A percentile compares a stretch with the other conserved stretches of the same genome.
phyloP scores from a whole-genome alignment of 1,284 basidiomycete genomes.

The Rhodotorula mucilaginosa region DNA sequence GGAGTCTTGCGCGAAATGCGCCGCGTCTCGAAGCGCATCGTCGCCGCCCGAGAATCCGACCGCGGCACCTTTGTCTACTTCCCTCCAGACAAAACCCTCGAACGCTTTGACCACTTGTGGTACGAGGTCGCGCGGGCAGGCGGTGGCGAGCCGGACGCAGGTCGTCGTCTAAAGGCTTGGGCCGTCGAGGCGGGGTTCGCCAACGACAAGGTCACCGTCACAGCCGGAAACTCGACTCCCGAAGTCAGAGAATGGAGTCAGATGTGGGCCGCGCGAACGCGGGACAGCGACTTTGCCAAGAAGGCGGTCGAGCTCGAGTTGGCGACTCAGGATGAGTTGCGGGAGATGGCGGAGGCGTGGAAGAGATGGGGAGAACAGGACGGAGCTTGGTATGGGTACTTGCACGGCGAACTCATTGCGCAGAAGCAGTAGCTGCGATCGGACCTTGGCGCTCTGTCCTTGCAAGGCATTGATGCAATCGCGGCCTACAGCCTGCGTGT shows the following conservation, averaged over 20 bases:
- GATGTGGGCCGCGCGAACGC: constrained; percentile 21
- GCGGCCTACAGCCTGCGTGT: too few species aligned
- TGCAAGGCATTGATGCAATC: too few species aligned
- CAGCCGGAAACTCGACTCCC: background rate
- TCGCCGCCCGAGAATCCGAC: constrained; percentile 53
- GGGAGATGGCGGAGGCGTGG: constrained; percentile 21
- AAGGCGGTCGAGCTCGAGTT: constrained; percentile 19
- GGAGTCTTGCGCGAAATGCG: constrained; percentile 53
- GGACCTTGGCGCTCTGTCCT: too few species aligned
- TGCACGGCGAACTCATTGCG: constrained; percentile 25
- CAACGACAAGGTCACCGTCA: constrained; percentile 3
- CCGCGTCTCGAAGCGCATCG: constrained; percentile 50
- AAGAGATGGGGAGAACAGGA: constrained; percentile 14
- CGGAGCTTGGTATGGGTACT: constrained; percentile 28
- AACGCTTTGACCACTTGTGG: constrained; percentile 22
- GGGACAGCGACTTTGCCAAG: constrained; percentile 18
- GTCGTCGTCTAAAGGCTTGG: constrained; percentile 14
- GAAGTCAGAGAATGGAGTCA: constrained; percentile 23
- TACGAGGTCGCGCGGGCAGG: constrained; percentile 11
- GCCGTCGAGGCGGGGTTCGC: constrained; percentile 27
- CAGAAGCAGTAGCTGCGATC: background rate
- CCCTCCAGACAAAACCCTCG: background rate
- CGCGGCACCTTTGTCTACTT: constrained; percentile 27
- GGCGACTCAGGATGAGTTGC: constrained; percentile 16
- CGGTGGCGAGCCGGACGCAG: constrained; percentile 34